Percentiles rank a stretch among this genome's conserved stretches.
phyloP scores from a whole-genome alignment of 73 alveolate genomes.

The Symbiodinium natans region DNA sequence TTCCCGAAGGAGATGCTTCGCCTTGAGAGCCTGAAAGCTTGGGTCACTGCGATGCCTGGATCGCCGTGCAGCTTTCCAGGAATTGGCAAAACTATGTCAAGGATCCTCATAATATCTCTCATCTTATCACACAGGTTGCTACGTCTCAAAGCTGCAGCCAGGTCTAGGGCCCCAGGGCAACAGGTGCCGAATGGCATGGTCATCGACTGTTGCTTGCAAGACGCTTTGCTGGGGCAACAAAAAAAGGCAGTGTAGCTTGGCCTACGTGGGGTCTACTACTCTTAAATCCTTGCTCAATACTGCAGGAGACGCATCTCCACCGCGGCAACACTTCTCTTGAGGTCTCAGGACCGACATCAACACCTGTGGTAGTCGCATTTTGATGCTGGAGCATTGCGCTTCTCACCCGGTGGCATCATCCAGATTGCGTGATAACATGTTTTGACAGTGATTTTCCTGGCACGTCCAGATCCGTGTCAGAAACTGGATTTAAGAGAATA shows the following conservation, averaged over 20 bases:
- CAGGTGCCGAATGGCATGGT: background rate
- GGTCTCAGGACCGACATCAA: background rate
- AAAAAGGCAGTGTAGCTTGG: no score
- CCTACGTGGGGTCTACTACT: no score
- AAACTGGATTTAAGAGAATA: no score
- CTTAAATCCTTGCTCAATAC: no score
- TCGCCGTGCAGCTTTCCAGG: background rate
- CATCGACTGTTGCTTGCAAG: no score
- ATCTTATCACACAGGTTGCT: no score
- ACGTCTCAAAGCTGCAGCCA: background rate
- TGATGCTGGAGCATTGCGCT: background rate
- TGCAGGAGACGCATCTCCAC: background rate
- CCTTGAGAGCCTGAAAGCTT: background rate
- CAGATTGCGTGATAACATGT: no score
- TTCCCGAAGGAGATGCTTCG: background rate
- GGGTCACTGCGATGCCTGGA: background rate
- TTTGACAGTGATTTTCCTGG: background rate
- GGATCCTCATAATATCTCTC: no score
- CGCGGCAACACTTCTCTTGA: background rate
- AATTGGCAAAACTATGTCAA: no score
- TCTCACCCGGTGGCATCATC: background rate
- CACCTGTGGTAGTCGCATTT: background rate
- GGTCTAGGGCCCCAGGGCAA: no score
- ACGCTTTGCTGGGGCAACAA: no score
- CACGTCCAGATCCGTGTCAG: background rate